Evolutionary conservation across 805 yeast species (phyloP).

Genomic region (Suhomyces canberraensis): DNA sequence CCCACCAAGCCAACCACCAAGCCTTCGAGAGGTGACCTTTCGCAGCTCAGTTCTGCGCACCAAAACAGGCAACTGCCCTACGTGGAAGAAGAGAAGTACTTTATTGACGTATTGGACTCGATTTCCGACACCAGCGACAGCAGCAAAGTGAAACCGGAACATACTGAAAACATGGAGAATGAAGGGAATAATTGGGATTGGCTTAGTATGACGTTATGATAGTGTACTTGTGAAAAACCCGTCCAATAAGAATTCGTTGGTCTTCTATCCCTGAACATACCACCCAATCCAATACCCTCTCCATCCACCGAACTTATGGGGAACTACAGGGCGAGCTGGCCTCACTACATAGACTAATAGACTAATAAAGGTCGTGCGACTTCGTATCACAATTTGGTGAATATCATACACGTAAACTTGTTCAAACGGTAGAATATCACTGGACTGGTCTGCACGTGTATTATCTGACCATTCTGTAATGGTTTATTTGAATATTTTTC

Average conservation of each 20-base stretch:
- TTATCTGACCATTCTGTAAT: no score
- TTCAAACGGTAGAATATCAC: no score
- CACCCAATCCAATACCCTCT: no score
- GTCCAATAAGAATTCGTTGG: no score
- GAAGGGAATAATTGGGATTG: conserved; percentile 41
- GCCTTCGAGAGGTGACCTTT: conserved; percentile 2
- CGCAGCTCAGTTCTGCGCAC: not conserved
- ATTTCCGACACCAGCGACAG: conserved; percentile 4
- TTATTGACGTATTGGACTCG: conserved; percentile 13
- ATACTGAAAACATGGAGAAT: conserved; percentile 8
- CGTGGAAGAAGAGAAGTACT: conserved; percentile 15
- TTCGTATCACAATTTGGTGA: no score
- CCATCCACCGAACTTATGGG: no score
- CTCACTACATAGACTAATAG: not conserved
- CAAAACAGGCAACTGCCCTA: not conserved
- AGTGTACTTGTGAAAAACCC: no score
- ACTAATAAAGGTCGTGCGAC: not conserved
- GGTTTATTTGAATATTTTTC: no score
- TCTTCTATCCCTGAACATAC: no score
- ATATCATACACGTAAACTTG: no score
- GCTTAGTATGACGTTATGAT: conserved; percentile 41
- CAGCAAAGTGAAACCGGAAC: conserved; percentile 4
- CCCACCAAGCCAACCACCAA: conserved; percentile 6
- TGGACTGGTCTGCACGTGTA: no score
- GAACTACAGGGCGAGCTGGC: no score